These are phyloP conservation scores for Fusarium agapanthi DNA, from an alignment of 2,329 filamentous ascomycete species.

Conservation along the genomic window DNA sequence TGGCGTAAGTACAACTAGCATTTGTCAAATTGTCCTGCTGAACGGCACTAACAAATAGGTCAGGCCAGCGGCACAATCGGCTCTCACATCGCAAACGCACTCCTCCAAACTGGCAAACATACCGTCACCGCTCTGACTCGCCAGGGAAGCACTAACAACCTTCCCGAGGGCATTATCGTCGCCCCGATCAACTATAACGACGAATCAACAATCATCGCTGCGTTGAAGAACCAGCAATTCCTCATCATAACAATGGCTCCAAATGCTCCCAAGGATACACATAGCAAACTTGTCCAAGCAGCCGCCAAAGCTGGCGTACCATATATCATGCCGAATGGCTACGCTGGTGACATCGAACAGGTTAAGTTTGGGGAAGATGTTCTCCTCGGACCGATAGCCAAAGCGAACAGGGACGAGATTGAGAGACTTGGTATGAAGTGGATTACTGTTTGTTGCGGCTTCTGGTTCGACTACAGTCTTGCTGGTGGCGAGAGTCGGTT, in stretches of 20 bases:
- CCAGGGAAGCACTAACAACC: slow-evolving; percentile 48
- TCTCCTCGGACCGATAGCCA: slow-evolving; percentile 30
- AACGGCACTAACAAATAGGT: neutral
- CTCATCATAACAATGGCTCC: slow-evolving; percentile 60
- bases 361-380: slow-evolving; percentile 43
- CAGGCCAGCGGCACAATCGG: slow-evolving; percentile 24
- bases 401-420: slow-evolving; percentile 48
- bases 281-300: slow-evolving; percentile 57
- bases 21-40: accelerated
- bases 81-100: slow-evolving; percentile 48
- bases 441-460: slow-evolving; percentile 61
- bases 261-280: slow-evolving; percentile 51
- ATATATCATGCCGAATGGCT: slow-evolving; percentile 62
- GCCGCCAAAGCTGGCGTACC: slow-evolving; percentile 60
- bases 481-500: slow-evolving; percentile 49
- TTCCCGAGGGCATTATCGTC: slow-evolving; percentile 55
- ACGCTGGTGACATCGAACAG: slow-evolving; percentile 45
- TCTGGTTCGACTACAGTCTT: slow-evolving; percentile 64
- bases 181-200: slow-evolving; percentile 56
- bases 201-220: slow-evolving; percentile 53
- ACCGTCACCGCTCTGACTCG: slow-evolving; percentile 63
- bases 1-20: slow-evolving; percentile 47
- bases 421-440: slow-evolving; percentile 53
- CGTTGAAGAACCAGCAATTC: slow-evolving; percentile 62
- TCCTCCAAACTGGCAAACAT: slow-evolving; percentile 61